Conservation (phyloP, 257 asterid species). For the Solanum peruvianum region DNA sequence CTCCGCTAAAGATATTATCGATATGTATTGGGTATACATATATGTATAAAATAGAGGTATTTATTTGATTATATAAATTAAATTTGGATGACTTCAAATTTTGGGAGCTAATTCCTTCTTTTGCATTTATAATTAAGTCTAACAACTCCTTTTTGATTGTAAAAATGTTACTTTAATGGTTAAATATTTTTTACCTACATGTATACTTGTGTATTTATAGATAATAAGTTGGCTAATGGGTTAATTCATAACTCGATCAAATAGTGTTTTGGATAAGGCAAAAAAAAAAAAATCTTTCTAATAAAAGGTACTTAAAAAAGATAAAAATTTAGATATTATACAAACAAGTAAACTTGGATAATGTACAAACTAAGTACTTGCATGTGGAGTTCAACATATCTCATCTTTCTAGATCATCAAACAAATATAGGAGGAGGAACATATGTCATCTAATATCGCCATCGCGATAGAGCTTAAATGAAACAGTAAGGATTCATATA, state of each 20-base stretch:
- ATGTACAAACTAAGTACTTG: neutral
- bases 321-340: neutral
- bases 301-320: neutral
- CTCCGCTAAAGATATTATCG: too few relatives aligned
- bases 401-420: neutral
- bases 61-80: neutral
- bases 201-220: neutral
- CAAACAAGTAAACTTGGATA: neutral
- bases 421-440: neutral
- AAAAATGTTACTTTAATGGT: neutral
- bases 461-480: neutral
- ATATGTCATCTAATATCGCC: neutral
- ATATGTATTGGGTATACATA: too few relatives aligned
- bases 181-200: neutral
- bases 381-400: neutral
- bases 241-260: neutral
- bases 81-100: neutral
- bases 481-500: neutral
- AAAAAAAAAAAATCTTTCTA: neutral
- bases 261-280: neutral
- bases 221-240: neutral
- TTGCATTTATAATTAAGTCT: neutral
- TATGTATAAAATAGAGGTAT: neutral
- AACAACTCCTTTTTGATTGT: neutral
- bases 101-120: neutral